Base-by-base conservation (phyloP, 2,329 filamentous ascomycete species). In the Arthroderma sp. region DNA sequence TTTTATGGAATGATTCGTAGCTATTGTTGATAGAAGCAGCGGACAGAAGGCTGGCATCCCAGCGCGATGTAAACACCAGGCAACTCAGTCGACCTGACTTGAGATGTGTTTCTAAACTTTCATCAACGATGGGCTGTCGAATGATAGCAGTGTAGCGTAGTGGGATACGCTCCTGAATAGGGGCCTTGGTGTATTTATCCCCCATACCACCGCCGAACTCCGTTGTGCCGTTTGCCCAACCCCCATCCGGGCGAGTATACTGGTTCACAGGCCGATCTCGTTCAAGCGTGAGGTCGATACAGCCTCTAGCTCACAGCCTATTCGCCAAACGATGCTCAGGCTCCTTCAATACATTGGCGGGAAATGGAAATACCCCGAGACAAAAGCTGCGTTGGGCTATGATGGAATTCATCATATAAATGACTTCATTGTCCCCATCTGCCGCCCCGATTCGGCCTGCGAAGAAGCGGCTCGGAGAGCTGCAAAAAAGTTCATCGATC, bases 371-470 rank as follows among this genome's bases (percentile, higher is more conserved):
- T 51, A 48, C 22, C 51, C 51, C 4, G 48, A 50, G 9, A 44
- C 47, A 11, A 48, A 42, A 10, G 47, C 47, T 3, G 48, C 48
- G 4, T 29, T 53, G 31, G 52, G 53, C 2, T 34, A 33, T 1
- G 43, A 54, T 29, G 47, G 45, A 8, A 37, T 48, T 3, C 50
- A 45, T 11, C 52, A 56, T 28, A 50, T 55, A 27, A 51, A 47
- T 37, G 50, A 54, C 15, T 52, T 53, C n/a, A 48, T 50, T 6
- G 51, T 54, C 5, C 54, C 54, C 1, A 48, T 56, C 29, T 56
- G 54, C 37, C 30, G 44, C n/a, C 44, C 36, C 3, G 37, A 44
- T 7, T 46, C 42, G 4, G 37, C 51, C 4, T 56, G 54, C 31
- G 51, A 55, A 28, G 48, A 53, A 40, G 47, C 49, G 5, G 53